Evolutionary conservation across 495 filamentous ascomycete species (phyloP), one percentile per base, ranked within the genome.

Genomic region (Cenococcum geophilum): DNA sequence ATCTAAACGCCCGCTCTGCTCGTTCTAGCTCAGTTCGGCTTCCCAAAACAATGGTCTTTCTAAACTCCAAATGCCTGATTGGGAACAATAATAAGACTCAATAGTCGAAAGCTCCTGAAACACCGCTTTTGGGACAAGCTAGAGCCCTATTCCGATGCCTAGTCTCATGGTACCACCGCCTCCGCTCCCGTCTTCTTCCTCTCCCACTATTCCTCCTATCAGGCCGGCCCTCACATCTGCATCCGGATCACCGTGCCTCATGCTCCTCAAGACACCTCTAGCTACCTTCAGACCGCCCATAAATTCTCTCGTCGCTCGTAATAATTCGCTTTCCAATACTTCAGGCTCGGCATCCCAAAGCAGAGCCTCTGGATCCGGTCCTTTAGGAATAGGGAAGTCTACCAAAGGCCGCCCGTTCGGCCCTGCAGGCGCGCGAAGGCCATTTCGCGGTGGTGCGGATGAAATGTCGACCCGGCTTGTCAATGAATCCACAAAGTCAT

Each of bases 341-440:
- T 47, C 36, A 5, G 36, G 35, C 40, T 68, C 65, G 1, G 36
- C 25, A 12, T 64, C 58, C 14, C 53, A 32, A n/a, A 61, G 20
- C 25, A 68, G 21, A 1, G 55, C 23, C 23, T 68, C 66, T 16
- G 62, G 47, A 58, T 64, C 62, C 18, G 66, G 66, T 11, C 66
- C 66, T n/a, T 58, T 18, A 35, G 66, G 66, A 34, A 68, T 22
- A 2, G 66, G 66, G 37, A 68, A 68, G 12, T 68, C 62, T 5
- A 68, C 55, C 1, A 65, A 32, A 27, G 62, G 62, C 25, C 61
- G 58, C 1, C 66, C 66, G 22, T 62, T 58, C 4, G 62, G 66
- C 1, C 62, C 66, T n/a, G 61, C 58, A 11, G 54, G 49, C 49
- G 21, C 64, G 16, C 32, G 34, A 5, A 56, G 53, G 25, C 32